Conservation (phyloP, 2,329 filamentous ascomycete genomes). For the Fusarium sp. region DNA sequence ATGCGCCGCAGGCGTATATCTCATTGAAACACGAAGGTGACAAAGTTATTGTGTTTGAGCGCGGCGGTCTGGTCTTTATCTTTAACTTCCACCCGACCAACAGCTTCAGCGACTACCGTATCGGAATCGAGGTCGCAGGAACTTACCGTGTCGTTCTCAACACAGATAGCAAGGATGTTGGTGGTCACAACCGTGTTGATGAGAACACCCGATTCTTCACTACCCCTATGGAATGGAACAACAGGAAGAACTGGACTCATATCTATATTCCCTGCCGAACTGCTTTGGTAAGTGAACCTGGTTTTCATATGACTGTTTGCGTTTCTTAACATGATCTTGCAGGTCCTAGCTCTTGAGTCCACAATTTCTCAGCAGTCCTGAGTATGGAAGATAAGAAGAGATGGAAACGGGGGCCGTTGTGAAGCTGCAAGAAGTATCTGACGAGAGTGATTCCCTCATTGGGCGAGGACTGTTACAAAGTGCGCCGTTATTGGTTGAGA, state of each 20-base stretch:
- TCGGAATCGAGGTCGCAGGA: conserved; percentile 84
- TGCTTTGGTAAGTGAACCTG: conserved; percentile 71
- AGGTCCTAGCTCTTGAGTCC: conserved; percentile 62
- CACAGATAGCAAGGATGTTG: conserved; percentile 78
- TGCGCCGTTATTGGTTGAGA: neutral
- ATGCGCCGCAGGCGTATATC: conserved; percentile 85
- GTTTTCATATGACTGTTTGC: neutral
- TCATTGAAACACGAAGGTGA: conserved; percentile 92
- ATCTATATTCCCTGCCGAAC: conserved; percentile 87
- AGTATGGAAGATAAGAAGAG: neutral
- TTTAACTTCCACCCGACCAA: conserved; percentile 93
- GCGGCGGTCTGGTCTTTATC: conserved; percentile 86
- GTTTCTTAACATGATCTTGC: neutral
- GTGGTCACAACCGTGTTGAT: conserved; percentile 80
- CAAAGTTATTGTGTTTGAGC: conserved; percentile 95
- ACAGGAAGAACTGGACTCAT: conserved; percentile 87
- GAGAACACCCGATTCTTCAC: conserved; percentile 91
- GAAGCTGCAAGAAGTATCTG: neutral
- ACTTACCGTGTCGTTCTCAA: conserved; percentile 89
- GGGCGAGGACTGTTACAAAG: neutral
- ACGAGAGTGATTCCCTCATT: neutral
- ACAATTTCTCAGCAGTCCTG: conserved; percentile 34
- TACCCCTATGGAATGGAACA: conserved; percentile 89
- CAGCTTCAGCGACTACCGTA: conserved; percentile 91
- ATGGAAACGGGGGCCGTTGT: neutral